A percentile compares a stretch with the other conserved stretches of the same genome.
phyloP scores from a whole-genome alignment of 495 filamentous ascomycete species.

The Trichocladium uniseriatum region DNA sequence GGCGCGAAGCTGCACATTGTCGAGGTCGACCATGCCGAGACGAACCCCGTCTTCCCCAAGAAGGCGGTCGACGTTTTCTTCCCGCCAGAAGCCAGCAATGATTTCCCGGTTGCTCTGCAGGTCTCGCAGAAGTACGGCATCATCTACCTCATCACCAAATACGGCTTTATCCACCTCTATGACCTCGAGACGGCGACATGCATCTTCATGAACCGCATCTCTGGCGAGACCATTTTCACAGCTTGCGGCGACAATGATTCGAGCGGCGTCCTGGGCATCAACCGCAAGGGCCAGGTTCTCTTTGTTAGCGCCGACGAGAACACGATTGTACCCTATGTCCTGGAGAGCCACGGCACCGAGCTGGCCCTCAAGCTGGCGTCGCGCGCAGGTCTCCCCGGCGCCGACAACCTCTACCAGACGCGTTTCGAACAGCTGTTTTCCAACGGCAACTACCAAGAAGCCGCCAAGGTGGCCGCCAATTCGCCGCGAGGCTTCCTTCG shows the following conservation, averaged over 20 bases:
- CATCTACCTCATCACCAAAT: constrained; percentile 96
- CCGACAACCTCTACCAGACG: constrained; percentile 86
- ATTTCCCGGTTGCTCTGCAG: constrained; percentile 98
- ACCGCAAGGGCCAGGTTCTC: constrained; percentile 93
- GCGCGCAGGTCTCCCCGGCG: constrained; percentile 83
- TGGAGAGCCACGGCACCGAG: constrained; percentile 84
- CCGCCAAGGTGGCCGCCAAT: constrained; percentile 91
- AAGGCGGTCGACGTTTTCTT: constrained; percentile 97
- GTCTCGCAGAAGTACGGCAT: constrained; percentile 91
- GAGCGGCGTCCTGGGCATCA: constrained; percentile 85
- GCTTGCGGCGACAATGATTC: constrained; percentile 78
- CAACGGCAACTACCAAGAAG: constrained; percentile 69
- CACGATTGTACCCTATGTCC: constrained; percentile 83
- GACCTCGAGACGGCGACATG: constrained; percentile 94
- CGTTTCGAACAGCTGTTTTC: constrained; percentile 81
- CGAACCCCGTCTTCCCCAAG: constrained; percentile 82
- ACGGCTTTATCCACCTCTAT: constrained; percentile 97
- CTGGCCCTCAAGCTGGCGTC: constrained; percentile 94
- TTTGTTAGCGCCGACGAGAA: constrained; percentile 86
- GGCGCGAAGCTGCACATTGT: constrained; percentile 97
- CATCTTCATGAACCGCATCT: constrained; percentile 99
- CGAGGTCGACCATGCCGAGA: constrained; percentile 86
- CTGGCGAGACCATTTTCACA: constrained; percentile 97
- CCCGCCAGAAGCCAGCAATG: constrained; percentile 84
- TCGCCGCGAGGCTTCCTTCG: constrained; percentile 93